Conservation (phyloP, 306 rosid species). For the Rosa chinensis region DNA sequence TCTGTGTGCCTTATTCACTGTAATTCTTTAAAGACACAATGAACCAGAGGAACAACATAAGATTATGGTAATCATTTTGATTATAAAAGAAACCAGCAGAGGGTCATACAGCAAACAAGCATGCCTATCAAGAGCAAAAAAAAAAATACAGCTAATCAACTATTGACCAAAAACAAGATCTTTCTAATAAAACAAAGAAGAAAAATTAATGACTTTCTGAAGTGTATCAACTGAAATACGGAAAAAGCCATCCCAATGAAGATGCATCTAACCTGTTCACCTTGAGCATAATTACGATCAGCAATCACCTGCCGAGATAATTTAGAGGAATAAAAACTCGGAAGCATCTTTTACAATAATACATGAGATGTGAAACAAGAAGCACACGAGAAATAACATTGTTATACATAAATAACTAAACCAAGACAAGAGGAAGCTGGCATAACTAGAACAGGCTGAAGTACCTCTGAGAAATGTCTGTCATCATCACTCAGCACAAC, state of each 20-base stretch:
- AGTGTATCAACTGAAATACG: not conserved
- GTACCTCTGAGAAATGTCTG: slow-evolving; percentile 64
- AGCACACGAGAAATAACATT: not conserved
- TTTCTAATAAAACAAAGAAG: not conserved
- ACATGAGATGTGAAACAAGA: not conserved
- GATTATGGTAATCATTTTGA: not conserved
- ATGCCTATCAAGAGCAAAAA: not conserved
- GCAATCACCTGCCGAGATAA: slow-evolving; percentile 56
- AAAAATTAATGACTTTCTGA: not conserved
- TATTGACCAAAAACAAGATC: not conserved
- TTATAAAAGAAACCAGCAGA: not conserved
- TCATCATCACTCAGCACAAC: slow-evolving; percentile 65
- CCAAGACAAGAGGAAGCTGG: not conserved
- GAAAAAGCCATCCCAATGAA: slow-evolving; percentile 9
- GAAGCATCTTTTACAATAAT: not conserved
- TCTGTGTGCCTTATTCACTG: not conserved
- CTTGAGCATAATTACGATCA: slow-evolving; percentile 63
- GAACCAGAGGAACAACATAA: not conserved
- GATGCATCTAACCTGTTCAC: slow-evolving; percentile 61
- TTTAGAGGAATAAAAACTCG: slow-evolving; percentile 17
- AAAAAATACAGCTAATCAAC: not conserved
- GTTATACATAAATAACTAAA: not conserved
- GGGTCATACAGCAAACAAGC: not conserved
- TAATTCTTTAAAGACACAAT: not conserved
- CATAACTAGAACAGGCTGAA: not conserved